A percentile compares a stretch with the other conserved stretches of the same genome.
Conservation (phyloP, 2,329 filamentous ascomycete genomes). For the Chrysoporthe cubensis region DNA sequence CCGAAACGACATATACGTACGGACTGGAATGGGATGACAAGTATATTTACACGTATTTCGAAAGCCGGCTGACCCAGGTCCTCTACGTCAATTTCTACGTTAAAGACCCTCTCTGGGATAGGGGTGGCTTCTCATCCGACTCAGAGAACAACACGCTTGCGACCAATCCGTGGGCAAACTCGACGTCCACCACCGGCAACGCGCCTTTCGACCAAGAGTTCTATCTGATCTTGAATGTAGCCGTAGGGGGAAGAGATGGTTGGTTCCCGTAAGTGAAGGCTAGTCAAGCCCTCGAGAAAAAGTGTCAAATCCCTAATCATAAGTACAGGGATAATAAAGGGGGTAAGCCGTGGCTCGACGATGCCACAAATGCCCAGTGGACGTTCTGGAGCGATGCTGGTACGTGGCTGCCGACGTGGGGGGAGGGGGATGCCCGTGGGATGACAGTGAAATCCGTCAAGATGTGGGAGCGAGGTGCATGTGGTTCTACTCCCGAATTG, state of each 20-base stretch:
- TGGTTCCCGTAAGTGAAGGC: conserved; percentile 46
- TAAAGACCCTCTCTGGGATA: conserved; percentile 43
- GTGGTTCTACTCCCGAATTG: conserved; percentile 29
- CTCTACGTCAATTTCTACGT: conserved; percentile 43
- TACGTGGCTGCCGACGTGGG: conserved; percentile 54
- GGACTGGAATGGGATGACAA: conserved; percentile 55
- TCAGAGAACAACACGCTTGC: conserved; percentile 47
- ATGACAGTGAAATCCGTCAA: conserved; percentile 52
- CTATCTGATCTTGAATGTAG: conserved; percentile 56
- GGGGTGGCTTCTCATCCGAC: conserved; percentile 46
- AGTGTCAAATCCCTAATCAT: conserved; percentile 21
- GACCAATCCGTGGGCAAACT: conserved; percentile 49
- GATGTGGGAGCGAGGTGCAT: conserved; percentile 50
- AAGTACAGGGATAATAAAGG: conserved; percentile 45
- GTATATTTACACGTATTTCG: conserved; percentile 58
- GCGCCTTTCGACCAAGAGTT: conserved; percentile 58
- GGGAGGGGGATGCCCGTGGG: conserved; percentile 44
- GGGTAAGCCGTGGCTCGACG: conserved; percentile 52
- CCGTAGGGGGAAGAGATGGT: conserved; percentile 52
- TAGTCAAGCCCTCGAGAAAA: background rate
- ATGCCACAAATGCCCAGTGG: conserved; percentile 41
- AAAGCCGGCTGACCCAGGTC: conserved; percentile 47
- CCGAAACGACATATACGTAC: conserved; percentile 52
- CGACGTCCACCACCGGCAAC: conserved; percentile 42
- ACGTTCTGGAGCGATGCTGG: conserved; percentile 48